Conservation (phyloP, 2,329 filamentous ascomycete genomes). For the Cyphellophora europaea region DNA sequence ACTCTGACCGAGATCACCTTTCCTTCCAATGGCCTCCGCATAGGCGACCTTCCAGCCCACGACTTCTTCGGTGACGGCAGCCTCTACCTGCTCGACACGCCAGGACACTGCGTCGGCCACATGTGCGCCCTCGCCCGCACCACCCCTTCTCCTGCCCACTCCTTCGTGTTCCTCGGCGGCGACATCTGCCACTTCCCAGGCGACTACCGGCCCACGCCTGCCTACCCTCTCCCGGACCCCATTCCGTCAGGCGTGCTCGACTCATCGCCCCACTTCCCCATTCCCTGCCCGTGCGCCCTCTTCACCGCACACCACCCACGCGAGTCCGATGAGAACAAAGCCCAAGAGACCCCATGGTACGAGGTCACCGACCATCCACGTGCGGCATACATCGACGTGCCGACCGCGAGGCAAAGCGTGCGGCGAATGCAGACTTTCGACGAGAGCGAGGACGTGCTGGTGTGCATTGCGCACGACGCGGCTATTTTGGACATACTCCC, state of each 20-base stretch:
- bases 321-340: conserved; percentile 1
- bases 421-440: conserved; percentile 26
- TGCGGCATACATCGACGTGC: background rate
- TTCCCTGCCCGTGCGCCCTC: conserved; percentile 16
- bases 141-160: conserved; percentile 17
- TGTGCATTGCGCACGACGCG: conserved; percentile 27
- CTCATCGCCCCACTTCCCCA: background rate
- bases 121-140: conserved; percentile 40
- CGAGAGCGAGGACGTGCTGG: conserved; percentile 23
- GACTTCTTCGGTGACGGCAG: conserved; percentile 33
- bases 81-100: conserved; percentile 34
- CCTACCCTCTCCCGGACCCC: conserved; percentile 19
- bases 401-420: conserved; percentile 19
- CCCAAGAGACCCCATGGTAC: background rate
- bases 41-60: conserved; percentile 28
- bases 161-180: conserved; percentile 43
- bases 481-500: conserved; percentile 16
- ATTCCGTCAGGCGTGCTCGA: conserved; percentile 5
- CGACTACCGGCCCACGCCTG: conserved; percentile 21
- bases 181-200: conserved; percentile 37
- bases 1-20: conserved; percentile 17
- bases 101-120: conserved; percentile 39
- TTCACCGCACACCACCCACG: conserved; percentile 18
- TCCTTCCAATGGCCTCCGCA: conserved; percentile 26
- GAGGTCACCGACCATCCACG: background rate